Evolutionary conservation across 192 early-diverging fungal genomes (phyloP).

Genomic region (Gonapodya sp.): DNA sequence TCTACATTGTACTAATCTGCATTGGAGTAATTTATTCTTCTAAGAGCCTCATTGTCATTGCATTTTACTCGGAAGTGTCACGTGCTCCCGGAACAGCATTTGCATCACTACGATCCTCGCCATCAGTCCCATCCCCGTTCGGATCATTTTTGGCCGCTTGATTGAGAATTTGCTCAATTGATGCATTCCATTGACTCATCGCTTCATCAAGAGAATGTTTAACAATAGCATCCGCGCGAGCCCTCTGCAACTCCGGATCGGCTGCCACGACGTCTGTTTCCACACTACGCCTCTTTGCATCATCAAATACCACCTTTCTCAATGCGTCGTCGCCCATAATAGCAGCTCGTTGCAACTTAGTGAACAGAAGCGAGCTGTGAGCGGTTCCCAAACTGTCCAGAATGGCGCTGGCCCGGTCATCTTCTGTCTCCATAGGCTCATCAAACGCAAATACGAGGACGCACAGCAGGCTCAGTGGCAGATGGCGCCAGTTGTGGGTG

Average conservation of each 20-base stretch:
- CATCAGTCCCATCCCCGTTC: background rate
- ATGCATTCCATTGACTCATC: background rate
- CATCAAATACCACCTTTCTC: background rate
- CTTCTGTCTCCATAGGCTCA: conserved; percentile 4
- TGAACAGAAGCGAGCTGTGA: background rate
- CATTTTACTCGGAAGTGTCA: too few species aligned
- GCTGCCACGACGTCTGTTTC: background rate
- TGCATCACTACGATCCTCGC: too few species aligned
- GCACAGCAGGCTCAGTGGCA: background rate
- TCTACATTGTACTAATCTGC: too few species aligned
- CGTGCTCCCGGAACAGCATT: too few species aligned
- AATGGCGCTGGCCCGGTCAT: background rate
- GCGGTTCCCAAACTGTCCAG: background rate
- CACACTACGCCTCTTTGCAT: background rate
- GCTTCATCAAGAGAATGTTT: conserved; percentile 8
- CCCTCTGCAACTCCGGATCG: conserved; percentile 1
- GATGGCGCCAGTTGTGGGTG: background rate
- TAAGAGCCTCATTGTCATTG: too few species aligned
- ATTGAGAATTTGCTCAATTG: background rate
- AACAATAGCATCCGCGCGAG: background rate
- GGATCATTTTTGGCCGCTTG: background rate
- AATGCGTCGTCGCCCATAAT: background rate
- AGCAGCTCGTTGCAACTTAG: background rate
- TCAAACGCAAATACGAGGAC: background rate
- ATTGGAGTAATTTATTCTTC: too few species aligned